phyloP scores from a whole-genome alignment of 176 grass and related monocot genomes.

The Microstegium vimineum region DNA sequence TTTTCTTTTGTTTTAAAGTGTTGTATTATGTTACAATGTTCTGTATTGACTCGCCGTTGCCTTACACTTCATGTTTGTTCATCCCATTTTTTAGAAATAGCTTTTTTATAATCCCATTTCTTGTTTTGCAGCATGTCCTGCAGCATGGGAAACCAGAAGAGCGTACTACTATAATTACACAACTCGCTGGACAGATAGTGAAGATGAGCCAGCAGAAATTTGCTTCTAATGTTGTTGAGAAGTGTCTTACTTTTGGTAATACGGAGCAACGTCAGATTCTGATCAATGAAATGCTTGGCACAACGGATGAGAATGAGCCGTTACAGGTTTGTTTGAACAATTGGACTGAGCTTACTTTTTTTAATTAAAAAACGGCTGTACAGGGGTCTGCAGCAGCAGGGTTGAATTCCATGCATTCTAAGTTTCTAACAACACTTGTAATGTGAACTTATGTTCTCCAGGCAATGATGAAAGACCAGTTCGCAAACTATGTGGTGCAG shows the following conservation, averaged over 20 bases:
- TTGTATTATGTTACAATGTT: neutral
- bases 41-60: neutral
- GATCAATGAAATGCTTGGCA: conserved; percentile 92
- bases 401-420: conserved; percentile 16
- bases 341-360: neutral
- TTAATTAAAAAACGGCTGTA: neutral
- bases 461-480: conserved; percentile 99
- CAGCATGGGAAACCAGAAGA: conserved; percentile 82
- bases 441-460: conserved; percentile 18
- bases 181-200: conserved; percentile 89
- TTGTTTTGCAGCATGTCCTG: conserved; percentile 76
- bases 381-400: neutral
- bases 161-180: conserved; percentile 65
- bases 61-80: neutral
- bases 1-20: neutral
- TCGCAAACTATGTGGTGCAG: conserved; percentile 95
- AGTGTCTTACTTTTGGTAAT: conserved; percentile 80
- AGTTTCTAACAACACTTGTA: neutral
- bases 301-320: conserved; percentile 95
- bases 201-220: conserved; percentile 99
- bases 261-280: conserved; percentile 75
- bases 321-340: conserved; percentile 65
- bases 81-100: neutral
- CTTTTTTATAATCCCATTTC: conserved; percentile 3
- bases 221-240: conserved; percentile 95